phyloP scores from a whole-genome alignment of 306 rosid species.

The Ziziphus jujuba region DNA sequence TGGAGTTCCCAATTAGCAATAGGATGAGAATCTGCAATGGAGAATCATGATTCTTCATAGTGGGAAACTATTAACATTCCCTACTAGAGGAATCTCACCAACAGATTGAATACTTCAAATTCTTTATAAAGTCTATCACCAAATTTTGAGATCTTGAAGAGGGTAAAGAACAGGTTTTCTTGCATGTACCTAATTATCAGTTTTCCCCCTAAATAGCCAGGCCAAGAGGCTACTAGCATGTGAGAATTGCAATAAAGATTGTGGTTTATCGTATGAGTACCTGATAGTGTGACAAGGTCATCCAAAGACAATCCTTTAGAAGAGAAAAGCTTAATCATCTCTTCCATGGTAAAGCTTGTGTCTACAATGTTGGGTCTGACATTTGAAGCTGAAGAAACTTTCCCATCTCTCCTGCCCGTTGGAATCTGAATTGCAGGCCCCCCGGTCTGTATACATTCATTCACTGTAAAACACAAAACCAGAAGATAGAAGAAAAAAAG shows the following conservation, averaged over 20 bases:
- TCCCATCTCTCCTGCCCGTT: slow-evolving; percentile 83
- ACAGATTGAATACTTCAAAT: too few relatives aligned
- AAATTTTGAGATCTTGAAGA: not conserved
- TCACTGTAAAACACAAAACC: slow-evolving; percentile 9
- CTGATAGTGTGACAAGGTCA: slow-evolving; percentile 83
- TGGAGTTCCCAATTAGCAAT: too few relatives aligned
- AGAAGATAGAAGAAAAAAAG: not conserved
- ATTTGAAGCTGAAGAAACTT: slow-evolving; percentile 66
- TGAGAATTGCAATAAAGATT: not conserved
- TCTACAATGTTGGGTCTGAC: slow-evolving; percentile 87
- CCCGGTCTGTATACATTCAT: slow-evolving; percentile 52
- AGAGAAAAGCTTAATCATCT: slow-evolving; percentile 62
- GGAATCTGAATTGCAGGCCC: slow-evolving; percentile 74
- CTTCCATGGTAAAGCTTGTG: slow-evolving; percentile 76
- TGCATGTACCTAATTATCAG: not conserved
- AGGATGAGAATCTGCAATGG: too few relatives aligned
- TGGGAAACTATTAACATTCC: too few relatives aligned
- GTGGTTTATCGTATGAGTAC: slow-evolving; percentile 21
- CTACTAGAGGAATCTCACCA: too few relatives aligned
- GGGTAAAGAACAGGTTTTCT: too few relatives aligned
- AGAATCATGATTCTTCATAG: too few relatives aligned
- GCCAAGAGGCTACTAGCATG: not conserved
- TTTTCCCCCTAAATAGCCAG: not conserved
- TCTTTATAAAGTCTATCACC: too few relatives aligned
- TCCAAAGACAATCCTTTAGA: slow-evolving; percentile 73